Percentiles rank a stretch among this genome's conserved stretches.
phyloP scores from a whole-genome alignment of 2,329 filamentous ascomycete genomes.

The Hypoxylon sp. region DNA sequence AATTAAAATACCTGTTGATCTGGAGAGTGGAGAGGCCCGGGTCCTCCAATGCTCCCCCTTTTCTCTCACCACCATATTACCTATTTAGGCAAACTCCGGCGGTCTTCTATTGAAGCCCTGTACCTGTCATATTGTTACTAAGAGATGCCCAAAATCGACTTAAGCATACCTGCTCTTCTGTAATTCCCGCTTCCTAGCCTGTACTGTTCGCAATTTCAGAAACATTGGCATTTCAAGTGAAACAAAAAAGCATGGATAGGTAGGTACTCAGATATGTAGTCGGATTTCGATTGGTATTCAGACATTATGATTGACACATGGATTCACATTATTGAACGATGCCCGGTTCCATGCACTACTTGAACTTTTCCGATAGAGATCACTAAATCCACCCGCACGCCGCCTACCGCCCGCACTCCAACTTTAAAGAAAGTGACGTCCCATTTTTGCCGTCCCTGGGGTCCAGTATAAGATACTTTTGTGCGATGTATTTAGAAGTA shows the following conservation, averaged over 20 bases:
- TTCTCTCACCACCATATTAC: background rate
- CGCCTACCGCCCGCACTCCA: constrained; percentile 4
- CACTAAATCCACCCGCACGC: constrained; percentile 15
- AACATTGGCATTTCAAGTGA: background rate
- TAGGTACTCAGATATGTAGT: constrained; percentile 1
- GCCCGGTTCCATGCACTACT: constrained; percentile 21
- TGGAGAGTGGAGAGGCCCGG: background rate
- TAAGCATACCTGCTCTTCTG: background rate
- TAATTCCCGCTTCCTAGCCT: background rate
- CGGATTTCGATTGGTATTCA: constrained; percentile 44
- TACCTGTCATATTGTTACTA: background rate
- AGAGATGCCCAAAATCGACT: background rate
- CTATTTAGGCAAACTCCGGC: background rate
- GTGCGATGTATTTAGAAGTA: constrained; percentile 40
- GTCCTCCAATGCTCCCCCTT: background rate
- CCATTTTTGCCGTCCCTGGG: constrained; percentile 19
- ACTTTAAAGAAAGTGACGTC: constrained; percentile 18
- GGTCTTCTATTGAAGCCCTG: background rate
- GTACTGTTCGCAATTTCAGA: background rate
- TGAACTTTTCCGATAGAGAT: constrained; percentile 25
- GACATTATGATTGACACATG: constrained; percentile 49
- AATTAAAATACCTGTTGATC: too few relatives aligned
- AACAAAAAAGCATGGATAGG: background rate
- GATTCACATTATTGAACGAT: constrained; percentile 42
- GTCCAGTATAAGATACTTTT: constrained; percentile 39